phyloP scores from a whole-genome alignment of 108 stramenopile species.

The Pseudonitzschia multiseries region DNA sequence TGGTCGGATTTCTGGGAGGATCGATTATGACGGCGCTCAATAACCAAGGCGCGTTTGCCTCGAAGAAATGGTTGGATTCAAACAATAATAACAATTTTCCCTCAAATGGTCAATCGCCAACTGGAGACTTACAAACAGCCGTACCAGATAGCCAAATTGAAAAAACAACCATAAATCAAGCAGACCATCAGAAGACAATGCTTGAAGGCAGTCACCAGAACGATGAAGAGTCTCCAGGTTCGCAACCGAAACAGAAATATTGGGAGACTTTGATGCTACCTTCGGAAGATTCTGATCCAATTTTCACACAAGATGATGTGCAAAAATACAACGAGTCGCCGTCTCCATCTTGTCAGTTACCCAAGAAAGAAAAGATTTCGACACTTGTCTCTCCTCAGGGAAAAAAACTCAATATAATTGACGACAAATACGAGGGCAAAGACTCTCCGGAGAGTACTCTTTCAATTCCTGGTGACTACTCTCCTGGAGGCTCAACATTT shows the following conservation, averaged over 20 bases:
- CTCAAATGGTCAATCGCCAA: not conserved
- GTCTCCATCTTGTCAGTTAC: not conserved
- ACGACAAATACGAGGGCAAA: not conserved
- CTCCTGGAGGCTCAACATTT: not conserved
- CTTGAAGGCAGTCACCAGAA: not conserved
- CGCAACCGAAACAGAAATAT: conserved; percentile 7
- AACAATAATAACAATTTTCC: not conserved
- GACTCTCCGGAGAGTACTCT: not conserved
- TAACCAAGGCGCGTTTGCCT: not conserved
- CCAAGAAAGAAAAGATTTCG: not conserved
- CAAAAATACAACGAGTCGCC: not conserved
- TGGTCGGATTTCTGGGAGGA: conserved; percentile 7
- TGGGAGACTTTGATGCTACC: conserved; percentile 8
- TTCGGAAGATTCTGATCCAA: not conserved
- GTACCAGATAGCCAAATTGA: not conserved
- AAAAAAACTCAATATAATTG: not conserved
- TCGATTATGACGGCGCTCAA: not conserved
- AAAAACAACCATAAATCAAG: not conserved
- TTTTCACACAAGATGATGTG: not conserved
- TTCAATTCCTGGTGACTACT: conserved; percentile 10
- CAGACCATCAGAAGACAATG: not conserved
- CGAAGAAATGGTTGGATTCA: not conserved
- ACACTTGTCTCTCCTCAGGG: not conserved
- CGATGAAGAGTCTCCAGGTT: not conserved
- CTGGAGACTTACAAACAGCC: not conserved